phyloP scores from a whole-genome alignment of 1,284 basidiomycete species.

The Sparassis latifolia region DNA sequence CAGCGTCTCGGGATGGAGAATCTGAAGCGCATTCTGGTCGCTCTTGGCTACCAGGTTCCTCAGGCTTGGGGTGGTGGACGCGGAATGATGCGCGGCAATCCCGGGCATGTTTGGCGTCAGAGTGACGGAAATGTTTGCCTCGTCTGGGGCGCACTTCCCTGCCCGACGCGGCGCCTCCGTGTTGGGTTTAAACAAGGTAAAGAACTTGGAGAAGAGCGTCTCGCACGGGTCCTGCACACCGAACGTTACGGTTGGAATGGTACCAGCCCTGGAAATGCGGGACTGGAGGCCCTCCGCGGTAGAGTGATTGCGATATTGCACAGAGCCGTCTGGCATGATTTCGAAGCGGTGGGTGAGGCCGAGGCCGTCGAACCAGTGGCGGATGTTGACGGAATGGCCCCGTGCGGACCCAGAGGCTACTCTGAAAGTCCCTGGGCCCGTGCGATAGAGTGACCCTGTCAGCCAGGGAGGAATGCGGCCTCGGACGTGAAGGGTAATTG shows the following conservation, averaged over 20 bases:
- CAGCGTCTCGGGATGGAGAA: constrained; percentile 30
- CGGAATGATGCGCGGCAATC: constrained; percentile 9
- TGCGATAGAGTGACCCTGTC: constrained; percentile 20
- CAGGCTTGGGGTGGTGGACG: constrained; percentile 12
- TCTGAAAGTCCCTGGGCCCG: constrained; percentile 20
- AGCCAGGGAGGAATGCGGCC: constrained; percentile 19
- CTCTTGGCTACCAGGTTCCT: constrained; percentile 29
- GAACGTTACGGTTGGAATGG: constrained; percentile 11
- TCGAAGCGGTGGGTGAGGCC: constrained; percentile 21
- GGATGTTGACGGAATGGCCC: constrained; percentile 12
- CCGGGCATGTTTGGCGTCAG: constrained; percentile 21
- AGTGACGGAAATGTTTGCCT: constrained; percentile 16
- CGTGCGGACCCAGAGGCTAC: constrained; percentile 11
- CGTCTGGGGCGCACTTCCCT: background rate
- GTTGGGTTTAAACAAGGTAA: constrained; percentile 15
- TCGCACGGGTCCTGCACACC: constrained; percentile 20
- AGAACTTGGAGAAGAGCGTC: constrained; percentile 20
- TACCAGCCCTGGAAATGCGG: constrained; percentile 11
- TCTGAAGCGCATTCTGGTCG: constrained; percentile 19
- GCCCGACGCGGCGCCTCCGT: constrained; percentile 3
- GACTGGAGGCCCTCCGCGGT: constrained; percentile 11
- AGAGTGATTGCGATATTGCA: constrained; percentile 17
- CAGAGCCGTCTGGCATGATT: constrained; percentile 13
- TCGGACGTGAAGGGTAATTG: constrained; percentile 9
- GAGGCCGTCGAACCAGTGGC: constrained; percentile 25